Conservation (phyloP, 2,329 filamentous ascomycete genomes). For the Emergomyces pasteurianus region DNA sequence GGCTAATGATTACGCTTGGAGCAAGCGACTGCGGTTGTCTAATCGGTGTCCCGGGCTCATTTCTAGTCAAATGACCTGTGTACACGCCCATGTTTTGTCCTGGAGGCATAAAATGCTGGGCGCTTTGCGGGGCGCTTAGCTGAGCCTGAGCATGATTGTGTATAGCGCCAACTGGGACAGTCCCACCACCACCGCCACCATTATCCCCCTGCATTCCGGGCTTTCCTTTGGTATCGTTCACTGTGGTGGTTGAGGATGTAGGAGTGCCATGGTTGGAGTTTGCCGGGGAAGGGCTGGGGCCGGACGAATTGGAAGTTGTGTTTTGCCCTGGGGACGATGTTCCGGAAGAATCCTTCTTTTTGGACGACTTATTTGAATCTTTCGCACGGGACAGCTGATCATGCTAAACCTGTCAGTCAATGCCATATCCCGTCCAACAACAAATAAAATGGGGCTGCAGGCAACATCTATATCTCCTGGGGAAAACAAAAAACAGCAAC, state of each 20-base stretch:
- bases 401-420: conserved; percentile 45
- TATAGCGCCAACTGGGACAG: conserved; percentile 13
- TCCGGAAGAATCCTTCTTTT: conserved; percentile 53
- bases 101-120: conserved; percentile 28
- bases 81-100: conserved; percentile 19
- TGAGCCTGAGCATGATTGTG: conserved; percentile 17
- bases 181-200: conserved; percentile 18
- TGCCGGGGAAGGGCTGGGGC: conserved; percentile 43
- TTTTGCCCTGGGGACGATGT: conserved; percentile 64
- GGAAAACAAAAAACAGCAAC: conserved; percentile 7
- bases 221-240: conserved; percentile 79
- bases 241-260: conserved; percentile 75
- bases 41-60: conserved; percentile 49
- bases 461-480: background rate
- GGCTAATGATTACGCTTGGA: conserved; percentile 87
- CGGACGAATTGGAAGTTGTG: conserved; percentile 15
- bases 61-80: conserved; percentile 28
- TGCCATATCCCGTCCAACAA: conserved; percentile 12
- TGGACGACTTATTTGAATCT: conserved; percentile 68
- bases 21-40: conserved; percentile 53
- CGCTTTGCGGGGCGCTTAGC: conserved; percentile 19
- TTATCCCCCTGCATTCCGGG: conserved; percentile 36
- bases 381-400: conserved; percentile 87
- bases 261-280: conserved; percentile 59
- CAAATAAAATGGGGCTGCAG: conserved; percentile 1